These are phyloP conservation scores for Solanum infundibuliforme DNA, from an alignment of 257 asterid species.

Conservation along the genomic window DNA sequence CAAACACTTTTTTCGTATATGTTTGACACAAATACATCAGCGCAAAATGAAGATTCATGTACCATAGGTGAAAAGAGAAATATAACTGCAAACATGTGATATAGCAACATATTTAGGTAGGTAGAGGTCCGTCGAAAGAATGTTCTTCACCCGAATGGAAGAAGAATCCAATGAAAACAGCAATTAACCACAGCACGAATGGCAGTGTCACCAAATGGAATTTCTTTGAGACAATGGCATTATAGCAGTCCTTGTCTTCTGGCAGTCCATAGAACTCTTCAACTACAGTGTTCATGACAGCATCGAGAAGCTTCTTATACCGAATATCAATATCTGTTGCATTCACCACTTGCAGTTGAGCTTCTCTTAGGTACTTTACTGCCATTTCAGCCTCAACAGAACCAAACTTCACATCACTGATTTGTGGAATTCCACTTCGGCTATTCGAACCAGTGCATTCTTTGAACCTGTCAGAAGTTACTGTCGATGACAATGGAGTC, in stretches of 20 bases:
- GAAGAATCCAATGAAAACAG: slow-evolving; percentile 12
- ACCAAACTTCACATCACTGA: background rate
- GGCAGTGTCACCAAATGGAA: slow-evolving; percentile 18
- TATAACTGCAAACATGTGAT: background rate
- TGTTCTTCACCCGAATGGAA: slow-evolving; percentile 2
- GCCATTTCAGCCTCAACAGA: slow-evolving; percentile 32
- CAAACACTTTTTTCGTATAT: background rate
- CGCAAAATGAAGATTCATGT: background rate
- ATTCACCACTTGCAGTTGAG: slow-evolving; percentile 29
- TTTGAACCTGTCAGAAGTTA: background rate
- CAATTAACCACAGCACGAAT: slow-evolving; percentile 26
- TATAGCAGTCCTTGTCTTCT: slow-evolving; percentile 29
- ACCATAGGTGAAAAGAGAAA: slow-evolving; percentile 1
- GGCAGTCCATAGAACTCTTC: slow-evolving; percentile 21
- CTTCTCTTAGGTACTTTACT: slow-evolving; percentile 39
- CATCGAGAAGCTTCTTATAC: slow-evolving; percentile 47
- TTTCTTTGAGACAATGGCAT: slow-evolving; percentile 17
- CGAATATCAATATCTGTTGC: slow-evolving; percentile 25
- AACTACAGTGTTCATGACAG: slow-evolving; percentile 19
- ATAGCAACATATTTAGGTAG: slow-evolving; percentile 28
- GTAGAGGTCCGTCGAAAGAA: slow-evolving; percentile 19
- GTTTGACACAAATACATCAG: background rate
- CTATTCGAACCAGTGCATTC: background rate
- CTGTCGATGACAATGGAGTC: background rate
- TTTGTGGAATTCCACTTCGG: background rate